Conservation (phyloP, 345 rosid genomes). For the Rhodamnia argentea region DNA sequence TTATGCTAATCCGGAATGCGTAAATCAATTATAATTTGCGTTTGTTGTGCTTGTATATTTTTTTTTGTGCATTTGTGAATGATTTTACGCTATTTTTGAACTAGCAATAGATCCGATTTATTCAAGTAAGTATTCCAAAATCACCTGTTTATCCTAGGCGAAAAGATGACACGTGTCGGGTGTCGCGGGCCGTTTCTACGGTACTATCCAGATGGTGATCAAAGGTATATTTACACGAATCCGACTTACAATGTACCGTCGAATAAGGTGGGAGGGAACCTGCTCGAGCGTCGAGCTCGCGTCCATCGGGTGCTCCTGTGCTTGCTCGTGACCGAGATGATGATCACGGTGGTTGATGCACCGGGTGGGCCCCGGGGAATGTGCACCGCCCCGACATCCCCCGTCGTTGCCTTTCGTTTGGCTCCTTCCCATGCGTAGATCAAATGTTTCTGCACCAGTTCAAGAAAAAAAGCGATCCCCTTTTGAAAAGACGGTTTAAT, state of each 20-base stretch:
- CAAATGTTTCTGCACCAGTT: background rate
- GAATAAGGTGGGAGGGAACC: background rate
- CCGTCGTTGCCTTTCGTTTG: background rate
- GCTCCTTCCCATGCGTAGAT: background rate
- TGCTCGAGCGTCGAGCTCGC: background rate
- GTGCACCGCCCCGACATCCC: background rate
- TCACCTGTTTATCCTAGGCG: background rate
- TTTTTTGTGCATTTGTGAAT: background rate
- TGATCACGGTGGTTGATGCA: background rate
- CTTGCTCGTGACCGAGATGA: background rate
- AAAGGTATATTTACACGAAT: background rate
- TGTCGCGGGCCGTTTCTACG: background rate
- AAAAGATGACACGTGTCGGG: background rate
- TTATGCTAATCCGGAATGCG: background rate
- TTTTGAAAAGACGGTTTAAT: background rate
- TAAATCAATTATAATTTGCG: background rate
- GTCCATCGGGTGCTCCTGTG: background rate
- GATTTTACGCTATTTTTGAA: background rate
- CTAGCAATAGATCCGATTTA: background rate
- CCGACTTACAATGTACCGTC: background rate
- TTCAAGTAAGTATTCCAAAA: background rate
- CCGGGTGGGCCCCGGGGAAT: background rate
- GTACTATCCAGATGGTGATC: background rate
- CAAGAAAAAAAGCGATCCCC: background rate
- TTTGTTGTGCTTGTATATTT: background rate